Evolutionary conservation across 2,329 filamentous ascomycete species (phyloP), one percentile per base, ranked within the genome.

Genomic region (Penicillium freii): DNA sequence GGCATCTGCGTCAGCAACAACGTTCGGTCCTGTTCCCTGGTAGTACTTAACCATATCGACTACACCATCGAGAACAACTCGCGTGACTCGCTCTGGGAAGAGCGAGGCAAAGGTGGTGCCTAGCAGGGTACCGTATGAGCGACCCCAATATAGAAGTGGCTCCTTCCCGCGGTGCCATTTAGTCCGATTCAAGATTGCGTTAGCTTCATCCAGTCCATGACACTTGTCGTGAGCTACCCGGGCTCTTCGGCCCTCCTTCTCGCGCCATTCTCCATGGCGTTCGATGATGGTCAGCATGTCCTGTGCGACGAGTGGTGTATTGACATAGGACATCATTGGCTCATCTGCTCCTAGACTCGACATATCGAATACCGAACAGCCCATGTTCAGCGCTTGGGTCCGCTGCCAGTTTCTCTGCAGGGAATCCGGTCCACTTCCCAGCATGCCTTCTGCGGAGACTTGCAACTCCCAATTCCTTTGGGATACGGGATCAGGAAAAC

Each of bases 21-120:
- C 61, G 10, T 62, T 71, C 10, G 61, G 57, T 0, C 70, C 68
- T 7, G 44, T 44, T 3, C 63, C 67, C 5, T 63, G 49, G 31
- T 73, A 75, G 57, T 76, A 76, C 29, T 63, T 66, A n/a, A 72
- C 61, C 34, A 69, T 62, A 48, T 76, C 67, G n/a, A 75, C 70
- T 3, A 76, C 73, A 1, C 66, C 74, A 51, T 76, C 74, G 15
- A 76, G 62, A 0, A 76, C 61, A 7, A 57, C 61, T 10, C 71
- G 69, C 2, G 60, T 56, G 17, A 76, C 57, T 17, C 71, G 71
- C 44, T 78, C 69, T 0, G 80, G 79, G 36, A 72, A 80, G 52
- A 82, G 71, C 4, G 74, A 67, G 0, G 79, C 77, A 58, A 81
- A 78, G 0, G 79, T 82, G 0, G 72, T 66, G 4, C 80, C 80